phyloP scores from a whole-genome alignment of 1,284 basidiomycete species.

The Fomitiporia mediterranea region DNA sequence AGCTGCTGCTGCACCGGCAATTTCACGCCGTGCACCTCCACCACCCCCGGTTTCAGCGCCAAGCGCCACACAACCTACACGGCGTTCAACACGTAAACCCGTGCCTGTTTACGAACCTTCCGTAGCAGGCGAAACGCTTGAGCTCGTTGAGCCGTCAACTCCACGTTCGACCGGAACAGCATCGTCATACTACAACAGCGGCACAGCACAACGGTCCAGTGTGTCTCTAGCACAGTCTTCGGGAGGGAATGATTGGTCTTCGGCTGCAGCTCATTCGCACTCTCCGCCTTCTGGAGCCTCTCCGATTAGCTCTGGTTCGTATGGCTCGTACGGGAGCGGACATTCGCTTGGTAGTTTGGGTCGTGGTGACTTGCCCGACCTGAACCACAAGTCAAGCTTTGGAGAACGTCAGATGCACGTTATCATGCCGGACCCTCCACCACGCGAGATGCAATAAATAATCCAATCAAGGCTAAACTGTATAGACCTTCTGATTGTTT shows the following conservation, averaged over 20 bases:
- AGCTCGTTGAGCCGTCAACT: conserved; percentile 11
- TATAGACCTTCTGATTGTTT: too few species aligned
- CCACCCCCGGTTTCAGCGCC: background rate
- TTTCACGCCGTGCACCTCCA: conserved; percentile 4
- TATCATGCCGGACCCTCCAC: conserved; percentile 18
- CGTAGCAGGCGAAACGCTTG: conserved; percentile 13
- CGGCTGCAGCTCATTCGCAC: conserved; percentile 17
- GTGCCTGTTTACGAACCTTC: conserved; percentile 16
- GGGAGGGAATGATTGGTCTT: conserved; percentile 17
- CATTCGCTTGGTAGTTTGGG: background rate
- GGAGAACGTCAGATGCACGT: conserved; percentile 21
- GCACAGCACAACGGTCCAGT: conserved; percentile 2
- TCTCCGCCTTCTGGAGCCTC: conserved; percentile 11
- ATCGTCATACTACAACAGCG: conserved; percentile 1
- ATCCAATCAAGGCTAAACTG: too few species aligned
- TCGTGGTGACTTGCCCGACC: conserved; percentile 11
- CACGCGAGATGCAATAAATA: conserved; percentile 15
- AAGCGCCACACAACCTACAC: background rate
- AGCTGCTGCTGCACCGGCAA: background rate
- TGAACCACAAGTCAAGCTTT: conserved; percentile 21
- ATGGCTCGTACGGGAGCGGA: background rate
- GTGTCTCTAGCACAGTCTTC: conserved; percentile 5
- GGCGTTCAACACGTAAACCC: conserved; percentile 16
- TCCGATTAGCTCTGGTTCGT: conserved; percentile 6
- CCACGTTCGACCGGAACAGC: conserved; percentile 4